Evolutionary conservation across 2,329 filamentous ascomycete species (phyloP), one percentile per base, ranked within the genome.

Genomic region (Venturiaceae sp.): DNA sequence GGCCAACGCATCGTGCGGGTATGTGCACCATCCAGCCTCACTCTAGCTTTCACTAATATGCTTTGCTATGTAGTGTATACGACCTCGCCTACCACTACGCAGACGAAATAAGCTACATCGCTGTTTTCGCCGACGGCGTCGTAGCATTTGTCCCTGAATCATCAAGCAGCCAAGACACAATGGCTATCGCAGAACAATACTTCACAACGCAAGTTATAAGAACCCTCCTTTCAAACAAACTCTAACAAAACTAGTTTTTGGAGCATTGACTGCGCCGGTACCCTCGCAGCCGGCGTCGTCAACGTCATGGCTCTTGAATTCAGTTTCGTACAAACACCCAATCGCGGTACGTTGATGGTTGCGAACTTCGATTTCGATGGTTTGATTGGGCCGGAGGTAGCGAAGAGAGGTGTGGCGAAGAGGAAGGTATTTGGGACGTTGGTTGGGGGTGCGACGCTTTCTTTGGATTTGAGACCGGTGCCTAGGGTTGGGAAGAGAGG

Each of bases 161-260:
- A 30, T 54, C 57, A 0, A 14, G 37, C n/a, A 46, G 57, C 11
- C 57, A 58, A 30, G 44, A 50, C 3, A n/a, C 21, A n/a, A 26
- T 16, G 28, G 21, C 28, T 30, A 28, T 50, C 23, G 30, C 44
- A 7, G 30, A 50, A 6, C 44, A 50, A 14, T 39, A 32, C 36
- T 21, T 58, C 6, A 34, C 55, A 21, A 44, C n/a, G 37, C 32
- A 32, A 21, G 26, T 56, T 23, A 5, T 16, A 30, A n/a, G 23
- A 11, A 13, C n/a, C 7, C 19, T 13, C 30, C 2, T 14, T 21
- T n/a, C 9, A 14, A 5, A 28, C 7, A 9, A 21, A 5, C n/a
- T 28, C 54, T 23, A 57, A 55, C 36, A 44, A n/a, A n/a, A n/a
- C n/a, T 13, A 58, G 57, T 39, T 14, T 58, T 32, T 58, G 57